Conservation (phyloP, 1,284 basidiomycete species). For the Tilletia indica region DNA sequence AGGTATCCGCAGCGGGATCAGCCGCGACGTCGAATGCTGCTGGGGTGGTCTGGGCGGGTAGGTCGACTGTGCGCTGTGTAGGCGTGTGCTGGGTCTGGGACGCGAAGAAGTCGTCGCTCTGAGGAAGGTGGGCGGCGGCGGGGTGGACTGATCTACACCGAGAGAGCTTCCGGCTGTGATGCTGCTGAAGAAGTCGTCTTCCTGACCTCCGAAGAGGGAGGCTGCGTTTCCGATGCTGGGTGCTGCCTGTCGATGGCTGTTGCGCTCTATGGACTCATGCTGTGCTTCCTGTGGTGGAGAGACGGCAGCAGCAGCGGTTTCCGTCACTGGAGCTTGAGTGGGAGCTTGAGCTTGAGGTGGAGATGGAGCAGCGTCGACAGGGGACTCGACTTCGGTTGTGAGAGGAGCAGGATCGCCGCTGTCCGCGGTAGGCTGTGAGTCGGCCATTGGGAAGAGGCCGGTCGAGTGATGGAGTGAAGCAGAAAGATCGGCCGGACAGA, state of each 20-base stretch:
- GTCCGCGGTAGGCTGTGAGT: too few species aligned
- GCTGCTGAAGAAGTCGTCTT: conserved; percentile 26
- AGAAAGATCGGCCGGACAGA: too few species aligned
- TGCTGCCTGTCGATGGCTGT: conserved; percentile 21
- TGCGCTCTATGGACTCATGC: too few species aligned
- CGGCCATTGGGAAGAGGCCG: too few species aligned
- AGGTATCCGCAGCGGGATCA: conserved; percentile 12
- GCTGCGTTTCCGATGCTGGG: conserved; percentile 46
- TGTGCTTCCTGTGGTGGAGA: too few species aligned
- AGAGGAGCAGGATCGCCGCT: too few species aligned
- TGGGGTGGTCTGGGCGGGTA: conserved; percentile 7
- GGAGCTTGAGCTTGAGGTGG: too few species aligned
- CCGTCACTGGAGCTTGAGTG: too few species aligned
- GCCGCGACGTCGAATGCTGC: conserved; percentile 23
- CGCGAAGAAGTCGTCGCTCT: neutral
- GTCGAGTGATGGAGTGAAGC: too few species aligned
- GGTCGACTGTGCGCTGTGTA: conserved; percentile 19
- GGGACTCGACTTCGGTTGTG: too few species aligned
- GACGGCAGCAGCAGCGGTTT: too few species aligned
- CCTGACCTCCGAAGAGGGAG: conserved; percentile 33
- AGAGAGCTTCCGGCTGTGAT: neutral
- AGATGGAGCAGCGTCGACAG: too few species aligned
- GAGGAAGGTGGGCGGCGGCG: conserved; percentile 23
- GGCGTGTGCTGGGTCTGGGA: neutral
- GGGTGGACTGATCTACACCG: neutral